Conservation (phyloP, 2,329 filamentous ascomycete species). For the Laburnicola sp. region DNA sequence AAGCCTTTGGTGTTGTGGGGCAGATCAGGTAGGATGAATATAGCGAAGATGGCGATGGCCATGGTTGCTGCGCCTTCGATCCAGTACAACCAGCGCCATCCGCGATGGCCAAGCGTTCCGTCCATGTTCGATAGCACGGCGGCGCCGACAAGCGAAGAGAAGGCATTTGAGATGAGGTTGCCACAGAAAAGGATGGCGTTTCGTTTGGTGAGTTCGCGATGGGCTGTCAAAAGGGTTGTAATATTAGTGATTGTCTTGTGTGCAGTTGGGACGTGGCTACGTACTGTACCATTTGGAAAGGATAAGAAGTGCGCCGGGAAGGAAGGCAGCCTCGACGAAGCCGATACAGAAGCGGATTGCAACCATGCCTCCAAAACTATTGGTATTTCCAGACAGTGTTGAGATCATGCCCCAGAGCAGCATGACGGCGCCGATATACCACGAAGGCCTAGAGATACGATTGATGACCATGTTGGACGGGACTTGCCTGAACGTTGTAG, state of each 20-base stretch:
- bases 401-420: constrained; percentile 47
- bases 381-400: constrained; percentile 37
- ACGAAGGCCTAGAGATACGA: constrained; percentile 35
- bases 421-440: constrained; percentile 45
- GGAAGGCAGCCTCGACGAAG: constrained; percentile 52
- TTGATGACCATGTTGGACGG: constrained; percentile 53
- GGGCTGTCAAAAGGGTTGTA: constrained; percentile 34
- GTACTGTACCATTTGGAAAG: constrained; percentile 66
- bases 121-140: constrained; percentile 46
- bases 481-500: constrained; percentile 30
- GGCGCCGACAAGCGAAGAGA: constrained; percentile 51
- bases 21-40: constrained; percentile 39
- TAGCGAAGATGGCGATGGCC: constrained; percentile 35
- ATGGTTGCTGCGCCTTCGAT: constrained; percentile 46
- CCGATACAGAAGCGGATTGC: constrained; percentile 44
- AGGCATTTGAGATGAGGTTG: constrained; percentile 49
- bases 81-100: constrained; percentile 48
- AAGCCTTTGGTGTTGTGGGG: constrained; percentile 51
- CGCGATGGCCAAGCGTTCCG: constrained; percentile 39
- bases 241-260: too few relatives aligned
- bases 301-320: constrained; percentile 65
- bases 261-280: too few relatives aligned
- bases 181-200: constrained; percentile 49
- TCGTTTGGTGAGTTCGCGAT: constrained; percentile 50
- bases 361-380: constrained; percentile 44